phyloP scores from a whole-genome alignment of 73 alveolate genomes.

The Stentor coeruleus region DNA sequence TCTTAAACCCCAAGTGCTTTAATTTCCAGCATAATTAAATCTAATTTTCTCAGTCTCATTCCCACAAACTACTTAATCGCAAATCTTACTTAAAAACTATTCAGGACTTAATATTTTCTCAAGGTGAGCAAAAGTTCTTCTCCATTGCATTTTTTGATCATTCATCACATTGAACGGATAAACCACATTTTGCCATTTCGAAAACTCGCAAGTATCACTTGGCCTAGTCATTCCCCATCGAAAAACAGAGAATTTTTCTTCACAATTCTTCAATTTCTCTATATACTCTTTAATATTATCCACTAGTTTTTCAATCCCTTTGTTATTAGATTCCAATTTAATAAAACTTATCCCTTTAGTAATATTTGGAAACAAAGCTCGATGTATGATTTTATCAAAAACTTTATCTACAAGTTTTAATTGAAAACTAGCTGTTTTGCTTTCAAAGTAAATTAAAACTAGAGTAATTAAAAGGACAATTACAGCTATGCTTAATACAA shows the following conservation, averaged over 20 bases:
- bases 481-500: not conserved
- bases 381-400: not conserved
- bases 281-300: not conserved
- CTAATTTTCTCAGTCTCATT: no score
- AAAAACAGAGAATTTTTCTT: not conserved
- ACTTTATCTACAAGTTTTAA: not conserved
- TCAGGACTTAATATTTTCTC: no score
- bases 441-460: not conserved
- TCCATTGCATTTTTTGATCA: constrained; percentile 5
- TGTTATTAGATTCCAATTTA: not conserved
- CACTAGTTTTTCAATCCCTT: not conserved
- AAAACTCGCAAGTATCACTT: not conserved
- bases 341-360: not conserved
- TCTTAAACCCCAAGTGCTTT: no score
- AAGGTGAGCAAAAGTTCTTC: no score
- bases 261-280: not conserved
- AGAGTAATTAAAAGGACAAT: not conserved
- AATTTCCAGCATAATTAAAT: no score
- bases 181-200: not conserved
- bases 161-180: not conserved
- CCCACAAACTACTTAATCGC: no score
- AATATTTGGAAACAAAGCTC: not conserved
- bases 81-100: no score
- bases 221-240: constrained; percentile 21
- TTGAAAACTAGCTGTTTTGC: not conserved